Base-by-base conservation (phyloP, 352 stramenopile species). In the Phytophthora podocarpi region DNA sequence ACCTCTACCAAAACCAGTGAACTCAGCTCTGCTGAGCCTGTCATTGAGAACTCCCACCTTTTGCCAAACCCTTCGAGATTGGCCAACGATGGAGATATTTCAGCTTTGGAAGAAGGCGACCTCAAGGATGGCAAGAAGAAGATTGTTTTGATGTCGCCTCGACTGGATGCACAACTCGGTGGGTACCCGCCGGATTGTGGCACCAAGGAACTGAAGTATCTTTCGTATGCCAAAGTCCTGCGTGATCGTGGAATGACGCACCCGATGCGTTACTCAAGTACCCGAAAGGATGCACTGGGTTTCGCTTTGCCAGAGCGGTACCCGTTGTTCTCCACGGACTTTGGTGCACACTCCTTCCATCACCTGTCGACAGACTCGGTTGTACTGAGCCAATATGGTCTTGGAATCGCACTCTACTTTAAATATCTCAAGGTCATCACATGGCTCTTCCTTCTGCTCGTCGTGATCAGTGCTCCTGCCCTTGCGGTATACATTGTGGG, bases 391-490 rank as follows among this genome's bases (percentile, higher is more conserved):
- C 85, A 87, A 39, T 91, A 92, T 67, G 78, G 82, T 18, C 59
- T 95, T 13, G 84, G 80, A 46, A 86, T 92, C 51, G 82, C 74
- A 6, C 76, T 93, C 27, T 93, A 93, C 67, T 95, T 95, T 74
- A 91, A 90, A 59, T 95, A 89, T 77, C 78, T 95, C 61, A 95
- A 95, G 55, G 85, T 89, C 53, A 87, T 95, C 60, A 65, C 76
- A 15, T 95, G 85, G 83, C 71, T 95, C 7, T 95, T 95, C 59
- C 72, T 95, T 54, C 45, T 95, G 26, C 80, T 95, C 30, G 66
- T 86, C 15, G 50, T 88, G 18, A 66, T 95, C 24, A 92, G 78
- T 54, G 59, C 72, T 31, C 85, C 85, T 13, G 50, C 72, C 24
- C 58, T 95, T 34, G 50, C 75, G 13, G 76, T 92, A 16, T 95